Conservation (phyloP, 1,284 basidiomycete genomes). For the Irpex rosettiformis region DNA sequence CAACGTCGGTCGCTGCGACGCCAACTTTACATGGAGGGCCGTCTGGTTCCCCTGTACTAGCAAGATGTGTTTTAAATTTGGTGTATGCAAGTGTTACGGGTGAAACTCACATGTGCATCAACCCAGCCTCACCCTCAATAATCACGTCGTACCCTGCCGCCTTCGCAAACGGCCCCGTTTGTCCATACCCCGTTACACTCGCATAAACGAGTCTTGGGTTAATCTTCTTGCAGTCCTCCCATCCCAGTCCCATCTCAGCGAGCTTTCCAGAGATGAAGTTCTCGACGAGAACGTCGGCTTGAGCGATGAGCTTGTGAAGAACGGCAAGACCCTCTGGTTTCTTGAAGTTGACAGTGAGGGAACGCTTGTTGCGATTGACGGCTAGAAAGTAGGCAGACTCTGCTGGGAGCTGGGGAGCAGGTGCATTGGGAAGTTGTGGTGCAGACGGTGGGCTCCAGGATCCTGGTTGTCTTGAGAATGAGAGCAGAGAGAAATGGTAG, state of each 20-base stretch:
- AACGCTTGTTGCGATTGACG: constrained; percentile 87
- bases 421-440: constrained; percentile 34
- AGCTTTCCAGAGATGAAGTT: constrained; percentile 88
- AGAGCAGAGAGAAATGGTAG: constrained; percentile 14
- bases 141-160: constrained; percentile 91
- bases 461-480: constrained; percentile 38
- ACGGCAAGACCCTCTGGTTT: constrained; percentile 74
- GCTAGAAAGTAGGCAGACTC: constrained; percentile 94
- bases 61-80: neutral
- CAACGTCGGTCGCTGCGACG: constrained; percentile 88
- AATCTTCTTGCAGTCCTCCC: constrained; percentile 75
- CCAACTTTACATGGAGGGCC: constrained; percentile 89
- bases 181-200: constrained; percentile 92
- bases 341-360: constrained; percentile 89
- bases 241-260: constrained; percentile 81
- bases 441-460: constrained; percentile 68
- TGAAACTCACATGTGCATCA: constrained; percentile 82
- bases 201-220: constrained; percentile 88
- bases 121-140: constrained; percentile 87
- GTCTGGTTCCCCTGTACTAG: constrained; percentile 85
- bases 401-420: constrained; percentile 68
- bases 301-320: constrained; percentile 66
- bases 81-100: neutral
- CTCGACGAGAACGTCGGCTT: constrained; percentile 86
- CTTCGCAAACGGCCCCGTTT: constrained; percentile 84